phyloP scores from a whole-genome alignment of 2,329 filamentous ascomycete genomes.

The Hymenoscyphus fructigenus region DNA sequence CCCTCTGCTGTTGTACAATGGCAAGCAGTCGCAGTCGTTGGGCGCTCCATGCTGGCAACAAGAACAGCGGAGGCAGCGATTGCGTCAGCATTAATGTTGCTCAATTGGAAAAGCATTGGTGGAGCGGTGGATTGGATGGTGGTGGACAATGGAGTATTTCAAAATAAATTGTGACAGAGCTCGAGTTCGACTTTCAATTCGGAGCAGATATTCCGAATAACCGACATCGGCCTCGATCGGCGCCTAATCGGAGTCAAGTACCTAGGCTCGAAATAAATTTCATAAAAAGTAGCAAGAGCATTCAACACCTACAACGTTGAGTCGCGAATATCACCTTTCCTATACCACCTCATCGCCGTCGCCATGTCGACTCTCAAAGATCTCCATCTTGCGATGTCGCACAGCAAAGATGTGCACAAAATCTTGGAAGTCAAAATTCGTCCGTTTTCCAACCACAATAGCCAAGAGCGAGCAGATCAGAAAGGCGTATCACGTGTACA shows the following conservation, averaged over 20 bases:
- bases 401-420: slow-evolving; percentile 25
- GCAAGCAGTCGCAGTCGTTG: slow-evolving; percentile 31
- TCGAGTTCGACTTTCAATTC: not conserved
- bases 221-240: not conserved
- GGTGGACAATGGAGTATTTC: not conserved
- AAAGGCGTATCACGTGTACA: slow-evolving; percentile 37
- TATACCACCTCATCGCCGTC: not conserved
- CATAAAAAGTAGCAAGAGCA: not conserved
- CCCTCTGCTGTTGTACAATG: slow-evolving; percentile 22
- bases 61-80: slow-evolving; percentile 43
- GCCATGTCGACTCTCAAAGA: slow-evolving; percentile 23
- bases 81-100: slow-evolving; percentile 45
- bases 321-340: not conserved
- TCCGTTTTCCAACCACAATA: slow-evolving; percentile 27
- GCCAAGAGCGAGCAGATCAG: slow-evolving; percentile 34
- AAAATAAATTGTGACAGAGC: not conserved
- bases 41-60: slow-evolving; percentile 42
- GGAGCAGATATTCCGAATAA: not conserved
- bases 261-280: not conserved
- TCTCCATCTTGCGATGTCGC: not conserved
- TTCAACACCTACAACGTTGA: not conserved
- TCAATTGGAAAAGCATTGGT: not conserved
- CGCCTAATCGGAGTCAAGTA: not conserved
- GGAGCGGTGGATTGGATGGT: not conserved
- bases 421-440: slow-evolving; percentile 37